These are phyloP conservation scores for Tylopilus intermedius DNA, from an alignment of 768 basidiomycete genomes.

Conservation along the genomic window DNA sequence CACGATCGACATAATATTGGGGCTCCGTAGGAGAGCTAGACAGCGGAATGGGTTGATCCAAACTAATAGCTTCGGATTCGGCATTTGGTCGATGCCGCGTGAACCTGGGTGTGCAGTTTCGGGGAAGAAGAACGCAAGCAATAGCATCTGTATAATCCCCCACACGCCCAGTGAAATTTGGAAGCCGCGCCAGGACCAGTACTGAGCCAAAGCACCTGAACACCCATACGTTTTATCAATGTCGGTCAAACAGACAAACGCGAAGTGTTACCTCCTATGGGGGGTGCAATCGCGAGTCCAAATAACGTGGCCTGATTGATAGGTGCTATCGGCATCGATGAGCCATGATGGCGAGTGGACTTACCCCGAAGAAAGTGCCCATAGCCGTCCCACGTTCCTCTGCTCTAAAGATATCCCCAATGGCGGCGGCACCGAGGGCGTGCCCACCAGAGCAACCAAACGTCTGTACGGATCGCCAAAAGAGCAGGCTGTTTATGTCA, in stretches of 20 bases:
- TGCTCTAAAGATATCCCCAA: slow-evolving; percentile 62
- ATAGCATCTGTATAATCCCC: slow-evolving; percentile 36
- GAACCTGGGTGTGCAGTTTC: slow-evolving; percentile 64
- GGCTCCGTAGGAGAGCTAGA: slow-evolving; percentile 50
- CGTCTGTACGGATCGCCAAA: slow-evolving; percentile 62
- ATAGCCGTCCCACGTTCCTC: slow-evolving; percentile 60
- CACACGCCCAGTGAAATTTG: slow-evolving; percentile 43
- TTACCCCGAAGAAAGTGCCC: slow-evolving; percentile 53
- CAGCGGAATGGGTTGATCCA: slow-evolving; percentile 58
- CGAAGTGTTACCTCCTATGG: slow-evolving; percentile 42
- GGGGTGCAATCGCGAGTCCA: slow-evolving; percentile 58
- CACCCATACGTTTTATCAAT: not conserved
- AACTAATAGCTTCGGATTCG: slow-evolving; percentile 28
- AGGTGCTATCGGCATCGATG: not conserved
- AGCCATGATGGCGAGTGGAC: slow-evolving; percentile 1
- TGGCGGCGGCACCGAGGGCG: slow-evolving; percentile 55
- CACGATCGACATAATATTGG: slow-evolving; percentile 53
- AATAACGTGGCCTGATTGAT: slow-evolving; percentile 41
- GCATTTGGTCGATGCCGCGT: slow-evolving; percentile 47
- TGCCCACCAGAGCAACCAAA: slow-evolving; percentile 55
- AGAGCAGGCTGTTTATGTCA: slow-evolving; percentile 43
- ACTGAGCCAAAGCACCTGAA: slow-evolving; percentile 47
- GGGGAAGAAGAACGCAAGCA: slow-evolving; percentile 47
- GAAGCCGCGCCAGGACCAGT: slow-evolving; percentile 62
- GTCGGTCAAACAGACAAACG: not conserved